Evolutionary conservation across 2,329 filamentous ascomycete species (phyloP), one percentile per base, ranked within the genome.

Genomic region (Fusarium nygamai): DNA sequence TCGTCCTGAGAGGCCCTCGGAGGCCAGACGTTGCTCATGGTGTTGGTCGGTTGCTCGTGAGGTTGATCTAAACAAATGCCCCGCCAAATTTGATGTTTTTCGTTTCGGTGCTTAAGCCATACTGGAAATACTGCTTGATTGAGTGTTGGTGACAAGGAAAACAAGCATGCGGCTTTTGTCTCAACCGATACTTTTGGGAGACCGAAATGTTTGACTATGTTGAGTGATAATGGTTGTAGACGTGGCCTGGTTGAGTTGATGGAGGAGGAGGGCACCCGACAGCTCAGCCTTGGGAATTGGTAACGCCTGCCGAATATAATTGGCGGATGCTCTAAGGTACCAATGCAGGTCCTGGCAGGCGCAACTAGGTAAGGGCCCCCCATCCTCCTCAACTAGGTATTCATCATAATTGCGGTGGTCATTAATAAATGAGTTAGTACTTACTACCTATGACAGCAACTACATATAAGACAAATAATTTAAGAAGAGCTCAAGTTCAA

Each of bases 1-100:
- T 78, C 80, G 61, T 84, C 82, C 71, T 80, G 80, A 64, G 78
- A 75, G 61, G 82, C 73, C 79, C 78, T 82, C 60, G 84, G 81
- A 67, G 83, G 71, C 85, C 85, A 86, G 72, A 84, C 75, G 73
- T 82, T 84, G 78, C 85, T 86, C 86, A 88, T 87, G 73, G 72
- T 84, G 80, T 71, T 66, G 38, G 51, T 51, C 48, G 31, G 61
- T 54, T 36, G 33, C n/a, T 67, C 36, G 61, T 53, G 61, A 75
- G 69, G 68, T 51, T 78, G 73, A 61, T 74, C 61, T 46, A 70
- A 73, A 70, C 53, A 73, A 74, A 62, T 74, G 72, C 76, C 76
- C 76, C 76, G 68, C 76, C 74, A 75, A 70, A 72, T 64, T 77
- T 47, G 57, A 64, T 70, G 51, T 47, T 68, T 58, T 61, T 53